A percentile compares a stretch with the other conserved stretches of the same genome.
phyloP scores from a whole-genome alignment of 1,139 yeast genomes.

The Magnusiomyces clavatus region DNA sequence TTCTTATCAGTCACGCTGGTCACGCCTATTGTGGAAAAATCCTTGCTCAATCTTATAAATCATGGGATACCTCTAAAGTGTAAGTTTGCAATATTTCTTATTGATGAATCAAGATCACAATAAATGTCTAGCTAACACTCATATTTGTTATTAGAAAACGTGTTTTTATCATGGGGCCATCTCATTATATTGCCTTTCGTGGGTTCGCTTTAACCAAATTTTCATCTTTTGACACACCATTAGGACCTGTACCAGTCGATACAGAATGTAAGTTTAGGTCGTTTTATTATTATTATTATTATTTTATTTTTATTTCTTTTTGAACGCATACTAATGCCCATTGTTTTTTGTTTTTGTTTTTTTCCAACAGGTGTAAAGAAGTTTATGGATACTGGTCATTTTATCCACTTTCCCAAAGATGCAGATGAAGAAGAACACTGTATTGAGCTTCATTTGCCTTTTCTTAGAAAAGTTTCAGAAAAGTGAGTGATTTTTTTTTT shows the following conservation, averaged over 20 bases:
- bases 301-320: not conserved
- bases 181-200: slow-evolving; percentile 81
- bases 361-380: slow-evolving; percentile 15
- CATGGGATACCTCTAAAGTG: slow-evolving; percentile 53
- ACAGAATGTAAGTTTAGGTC: slow-evolving; percentile 30
- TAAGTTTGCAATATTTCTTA: slow-evolving; percentile 13
- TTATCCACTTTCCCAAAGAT: slow-evolving; percentile 48
- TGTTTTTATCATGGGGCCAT: slow-evolving; percentile 82
- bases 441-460: slow-evolving; percentile 92
- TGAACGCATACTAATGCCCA: slow-evolving; percentile 3
- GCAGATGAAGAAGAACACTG: slow-evolving; percentile 86
- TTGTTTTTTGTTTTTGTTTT: slow-evolving; percentile 5
- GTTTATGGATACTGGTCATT: slow-evolving; percentile 35
- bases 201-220: slow-evolving; percentile 52
- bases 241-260: slow-evolving; percentile 70
- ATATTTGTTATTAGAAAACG: slow-evolving; percentile 40
- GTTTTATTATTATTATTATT: not conserved
- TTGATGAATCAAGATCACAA: not conserved
- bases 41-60: slow-evolving; percentile 68
- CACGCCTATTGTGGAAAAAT: slow-evolving; percentile 73
- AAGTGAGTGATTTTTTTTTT: slow-evolving; percentile 9
- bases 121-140: not conserved
- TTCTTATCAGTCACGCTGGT: slow-evolving; percentile 64
- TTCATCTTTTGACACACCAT: slow-evolving; percentile 63
- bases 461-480: slow-evolving; percentile 43